Evolutionary conservation across 805 yeast genomes (phyloP), one percentile per base, ranked within the genome.

Genomic region (Maudiozyma pseudohumilis): DNA sequence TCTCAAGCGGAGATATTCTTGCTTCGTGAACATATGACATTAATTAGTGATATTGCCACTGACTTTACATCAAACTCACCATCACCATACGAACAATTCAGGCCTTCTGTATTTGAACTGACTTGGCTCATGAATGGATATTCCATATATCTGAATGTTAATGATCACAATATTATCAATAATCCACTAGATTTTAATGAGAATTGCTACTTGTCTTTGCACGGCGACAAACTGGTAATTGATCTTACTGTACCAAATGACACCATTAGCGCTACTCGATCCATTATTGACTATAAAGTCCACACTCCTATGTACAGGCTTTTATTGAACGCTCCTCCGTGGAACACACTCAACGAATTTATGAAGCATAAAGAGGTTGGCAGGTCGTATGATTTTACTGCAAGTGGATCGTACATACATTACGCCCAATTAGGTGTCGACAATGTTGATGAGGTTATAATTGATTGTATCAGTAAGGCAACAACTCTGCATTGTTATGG

Each of bases 311-410:
- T 60, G 34, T 74, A 86, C 46, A 71, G 77, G 34, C 50, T 92
- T 33, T 63, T 72, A 1, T 55, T 88, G 2, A 80, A 77, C 40
- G 75, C 92, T 0, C 97, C 98, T 0, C 80, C 89, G 1, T 92
- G 97, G 95, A 94, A 86, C 52, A 88, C 97, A 0, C 63, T 77
- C 19, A 73, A 77, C 38, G 78, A 80, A 34, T 89, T 89, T 46
- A 56, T 83, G 63, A 69, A 70, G 33, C 60, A 70, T 10, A 73
- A 70, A 15, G 70, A 72, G 12, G 68, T 86, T 43, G 97, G 95
- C 0, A 64, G 76, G 42, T 75, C 87, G 0, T 63, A 70, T 20
- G 70, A 77, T 38, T 80, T 87, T 48, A 58, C 54, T 2, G 57
- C 86, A 13, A 59, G 59, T 1, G 94, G 96, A 0, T 69, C 77